Evolutionary conservation across 1,284 basidiomycete species (phyloP), one percentile per base, ranked within the genome.

Genomic region (Sporisorium exsertum): DNA sequence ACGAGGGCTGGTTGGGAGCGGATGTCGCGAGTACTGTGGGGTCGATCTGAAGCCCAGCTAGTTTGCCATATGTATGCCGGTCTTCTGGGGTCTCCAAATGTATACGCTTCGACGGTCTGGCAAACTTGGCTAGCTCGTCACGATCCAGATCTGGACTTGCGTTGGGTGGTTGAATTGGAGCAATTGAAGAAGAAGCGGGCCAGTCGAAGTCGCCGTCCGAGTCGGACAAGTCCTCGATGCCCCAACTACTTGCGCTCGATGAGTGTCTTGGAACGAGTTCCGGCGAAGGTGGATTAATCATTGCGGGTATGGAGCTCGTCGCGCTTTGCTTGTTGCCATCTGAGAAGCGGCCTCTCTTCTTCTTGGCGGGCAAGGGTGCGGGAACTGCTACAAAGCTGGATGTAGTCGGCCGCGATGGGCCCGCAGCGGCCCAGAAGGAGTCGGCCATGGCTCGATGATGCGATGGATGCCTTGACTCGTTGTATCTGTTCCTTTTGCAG

Each of bases 121-220:
- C 62, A 15, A 75, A 64, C 32, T 32, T 65, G 52, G 67, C 67
- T 1, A 75, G 72, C 33, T 75, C 72, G 52, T 75, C 72, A 13
- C 58, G 62, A 55, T 68, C 61, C 2, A 67, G 22, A n/a, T 70
- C 67, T 5, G 60, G 60, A 53, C 54, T 70, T 13, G 53, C 47
- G 24, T 49, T 52, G 32, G 35, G 50, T 22, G n/a, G 46, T 16
- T 20, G 46, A 12, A 26, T 46, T 22, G 60, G 9, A 37, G 27
- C 43, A 6, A 58, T 24, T n/a, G 53, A 3, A 24, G 49, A 42
- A 12, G 55, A 26, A 7, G 58, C 35, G 6, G 63, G 51, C 72
- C 67, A 70, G 32, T 72, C 69, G 46, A 68, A 68, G 52, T 76
- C 73, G 43, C 73, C 73, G 45, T 76, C 73, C 20, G 73, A 76